Evolutionary conservation across 1,139 yeast species (phyloP).

Genomic region (Pneumocystis oryctolagi): DNA sequence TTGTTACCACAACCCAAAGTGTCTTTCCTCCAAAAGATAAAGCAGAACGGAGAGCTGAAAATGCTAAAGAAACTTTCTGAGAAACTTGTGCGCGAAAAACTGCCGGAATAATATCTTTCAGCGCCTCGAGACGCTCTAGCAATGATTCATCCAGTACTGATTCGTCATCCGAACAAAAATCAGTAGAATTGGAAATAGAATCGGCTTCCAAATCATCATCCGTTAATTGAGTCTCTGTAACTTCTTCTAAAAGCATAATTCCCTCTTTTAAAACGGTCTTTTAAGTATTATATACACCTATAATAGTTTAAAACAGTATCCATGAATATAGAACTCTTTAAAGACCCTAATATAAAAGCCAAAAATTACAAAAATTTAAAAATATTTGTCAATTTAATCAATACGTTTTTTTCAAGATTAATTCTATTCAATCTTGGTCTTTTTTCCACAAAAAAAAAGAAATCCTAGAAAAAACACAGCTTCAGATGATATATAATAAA

Average conservation of each 20-base stretch:
- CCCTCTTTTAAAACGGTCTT: not conserved
- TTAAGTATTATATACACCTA: not conserved
- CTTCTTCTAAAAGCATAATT: not conserved
- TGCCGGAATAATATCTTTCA: slow-evolving; percentile 85
- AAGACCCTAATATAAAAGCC: not conserved
- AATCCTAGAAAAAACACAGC: no score
- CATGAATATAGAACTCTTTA: not conserved
- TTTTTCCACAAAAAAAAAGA: not conserved
- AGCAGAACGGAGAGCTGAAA: slow-evolving; percentile 31
- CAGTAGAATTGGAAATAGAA: not conserved
- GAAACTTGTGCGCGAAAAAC: slow-evolving; percentile 48
- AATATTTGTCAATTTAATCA: not conserved
- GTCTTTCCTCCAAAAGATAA: slow-evolving; percentile 48
- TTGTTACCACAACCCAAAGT: slow-evolving; percentile 74
- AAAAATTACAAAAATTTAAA: not conserved
- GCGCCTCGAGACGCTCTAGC: slow-evolving; percentile 73
- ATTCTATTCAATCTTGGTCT: not conserved
- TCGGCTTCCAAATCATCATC: not conserved
- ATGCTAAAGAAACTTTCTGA: slow-evolving; percentile 13
- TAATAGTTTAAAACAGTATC: not conserved
- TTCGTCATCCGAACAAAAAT: not conserved
- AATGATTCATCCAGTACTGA: slow-evolving; percentile 41
- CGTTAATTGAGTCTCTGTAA: not conserved
- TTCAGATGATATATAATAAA: no score
- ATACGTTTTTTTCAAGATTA: not conserved